Base-by-base conservation (phyloP, 2,329 filamentous ascomycete genomes). In the Penicillium sp. region DNA sequence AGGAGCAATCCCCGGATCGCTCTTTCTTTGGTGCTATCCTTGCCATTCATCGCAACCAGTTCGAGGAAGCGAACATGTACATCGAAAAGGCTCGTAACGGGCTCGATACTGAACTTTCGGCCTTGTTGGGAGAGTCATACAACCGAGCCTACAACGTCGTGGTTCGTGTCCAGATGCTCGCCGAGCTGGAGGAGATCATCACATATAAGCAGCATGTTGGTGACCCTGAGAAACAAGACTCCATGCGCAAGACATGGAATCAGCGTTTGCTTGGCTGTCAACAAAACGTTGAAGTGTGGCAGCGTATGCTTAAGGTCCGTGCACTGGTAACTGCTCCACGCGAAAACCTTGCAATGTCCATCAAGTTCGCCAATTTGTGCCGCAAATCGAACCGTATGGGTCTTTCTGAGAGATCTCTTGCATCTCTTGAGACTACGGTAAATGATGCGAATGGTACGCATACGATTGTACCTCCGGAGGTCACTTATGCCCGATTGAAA, bases 321-420 rank as follows among this genome's bases (percentile, higher is more conserved):
- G 85, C 88, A 13, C 74, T 99, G 35, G 92, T 99, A 42, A 90
- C 96, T 44, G 82, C 82, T 0, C 90, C 93, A 0, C 79, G 79
- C 22, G 89, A 99, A 61, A 95, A 95, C 56, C 87, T 94, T 73
- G 85, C 94, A 56, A 98, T 98, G 88, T 95, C 89, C 81, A 96
- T 98, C 71, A 99, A 98, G 62, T 98, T 95, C 61, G 86, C 92
- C 55, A 98, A 96, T 55, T 78, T 98, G 4, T 99, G 93, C 65
- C 85, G 93, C 55, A 99, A 98, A 65, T 95, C 90, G 30, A 85
- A 87, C 41, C 84, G 92, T 18, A 89, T 90, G 74, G 90, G 92
- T 7, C 76, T 99, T 32, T 92, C 92, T 1, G 92, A 98, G 67
- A 93, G 95, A 67, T 93, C 89, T 8, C 71, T 99, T 36, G 89